Evolutionary conservation across 2,329 filamentous ascomycete genomes (phyloP).

Genomic region (Hymenoscyphus repandus): DNA sequence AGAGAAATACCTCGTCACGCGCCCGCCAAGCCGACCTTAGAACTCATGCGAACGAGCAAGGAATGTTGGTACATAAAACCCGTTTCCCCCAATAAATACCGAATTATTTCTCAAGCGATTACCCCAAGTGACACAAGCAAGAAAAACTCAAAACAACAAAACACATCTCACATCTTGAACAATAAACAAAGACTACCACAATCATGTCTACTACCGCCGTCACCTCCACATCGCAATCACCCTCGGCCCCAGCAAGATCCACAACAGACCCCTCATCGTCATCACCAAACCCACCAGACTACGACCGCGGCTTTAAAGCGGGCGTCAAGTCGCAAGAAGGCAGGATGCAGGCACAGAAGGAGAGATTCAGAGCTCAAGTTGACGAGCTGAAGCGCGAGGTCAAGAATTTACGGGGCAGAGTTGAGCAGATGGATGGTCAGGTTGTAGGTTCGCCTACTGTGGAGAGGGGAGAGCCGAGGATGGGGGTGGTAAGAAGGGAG

Average conservation of each 20-base stretch:
- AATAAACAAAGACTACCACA: not conserved
- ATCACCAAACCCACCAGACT: slow-evolving; percentile 1
- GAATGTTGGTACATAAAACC: not conserved
- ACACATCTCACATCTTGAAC: not conserved
- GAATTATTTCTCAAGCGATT: not conserved
- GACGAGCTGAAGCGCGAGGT: slow-evolving; percentile 4
- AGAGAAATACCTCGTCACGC: not conserved
- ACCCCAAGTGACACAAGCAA: not conserved
- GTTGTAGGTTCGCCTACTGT: not conserved
- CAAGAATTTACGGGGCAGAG: slow-evolving; percentile 4
- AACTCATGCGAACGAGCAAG: not conserved
- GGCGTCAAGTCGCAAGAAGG: slow-evolving; percentile 4
- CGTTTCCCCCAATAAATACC: not conserved
- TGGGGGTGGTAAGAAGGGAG: slow-evolving; percentile 4
- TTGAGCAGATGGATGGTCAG: not conserved
- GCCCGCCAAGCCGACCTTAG: not conserved
- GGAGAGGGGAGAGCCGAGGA: slow-evolving; percentile 1
- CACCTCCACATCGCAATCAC: not conserved
- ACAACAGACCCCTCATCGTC: slow-evolving; percentile 1
- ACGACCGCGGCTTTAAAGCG: slow-evolving; percentile 2
- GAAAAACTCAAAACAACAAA: not conserved
- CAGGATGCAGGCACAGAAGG: slow-evolving; percentile 4
- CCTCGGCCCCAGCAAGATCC: not conserved
- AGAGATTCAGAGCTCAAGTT: slow-evolving; percentile 1
- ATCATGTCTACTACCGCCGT: slow-evolving; percentile 1